Evolutionary conservation across 345 rosid genomes (phyloP).

Genomic region (Murraya koenigii): DNA sequence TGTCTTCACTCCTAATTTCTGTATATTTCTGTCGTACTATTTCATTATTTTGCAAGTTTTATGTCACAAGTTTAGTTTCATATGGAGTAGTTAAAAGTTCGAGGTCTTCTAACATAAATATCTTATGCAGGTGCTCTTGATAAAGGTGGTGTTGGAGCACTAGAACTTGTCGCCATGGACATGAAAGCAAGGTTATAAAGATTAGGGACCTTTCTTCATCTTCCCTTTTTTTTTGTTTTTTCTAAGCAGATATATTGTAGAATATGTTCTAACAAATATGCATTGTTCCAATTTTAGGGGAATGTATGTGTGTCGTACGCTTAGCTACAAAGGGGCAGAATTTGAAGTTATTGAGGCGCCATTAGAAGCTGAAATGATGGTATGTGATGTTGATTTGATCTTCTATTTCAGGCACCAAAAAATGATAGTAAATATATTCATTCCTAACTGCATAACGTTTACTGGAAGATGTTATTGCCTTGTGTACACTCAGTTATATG

Average conservation of each 20-base stretch:
- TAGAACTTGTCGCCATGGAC: constrained; percentile 99
- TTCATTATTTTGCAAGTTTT: background rate
- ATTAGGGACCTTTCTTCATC: constrained; percentile 5
- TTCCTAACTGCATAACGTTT: background rate
- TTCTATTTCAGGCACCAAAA: background rate
- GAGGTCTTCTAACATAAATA: background rate
- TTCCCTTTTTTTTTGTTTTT: background rate
- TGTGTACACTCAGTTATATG: background rate
- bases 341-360: constrained; percentile 94
- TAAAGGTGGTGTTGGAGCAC: constrained; percentile 96
- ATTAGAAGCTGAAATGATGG: constrained; percentile 90
- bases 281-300: constrained; percentile 59
- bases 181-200: constrained; percentile 92
- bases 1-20: background rate
- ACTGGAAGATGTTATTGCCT: background rate
- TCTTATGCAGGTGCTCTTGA: constrained; percentile 76
- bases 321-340: constrained; percentile 93
- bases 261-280: constrained; percentile 15
- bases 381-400: constrained; percentile 25
- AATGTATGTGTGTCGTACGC: constrained; percentile 97
- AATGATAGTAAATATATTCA: background rate
- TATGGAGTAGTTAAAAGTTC: background rate
- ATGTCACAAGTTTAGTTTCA: background rate
- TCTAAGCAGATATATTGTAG: constrained; percentile 1
- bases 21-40: background rate